phyloP scores from a whole-genome alignment of 352 stramenopile species.

The Globisporangium orthogonon region DNA sequence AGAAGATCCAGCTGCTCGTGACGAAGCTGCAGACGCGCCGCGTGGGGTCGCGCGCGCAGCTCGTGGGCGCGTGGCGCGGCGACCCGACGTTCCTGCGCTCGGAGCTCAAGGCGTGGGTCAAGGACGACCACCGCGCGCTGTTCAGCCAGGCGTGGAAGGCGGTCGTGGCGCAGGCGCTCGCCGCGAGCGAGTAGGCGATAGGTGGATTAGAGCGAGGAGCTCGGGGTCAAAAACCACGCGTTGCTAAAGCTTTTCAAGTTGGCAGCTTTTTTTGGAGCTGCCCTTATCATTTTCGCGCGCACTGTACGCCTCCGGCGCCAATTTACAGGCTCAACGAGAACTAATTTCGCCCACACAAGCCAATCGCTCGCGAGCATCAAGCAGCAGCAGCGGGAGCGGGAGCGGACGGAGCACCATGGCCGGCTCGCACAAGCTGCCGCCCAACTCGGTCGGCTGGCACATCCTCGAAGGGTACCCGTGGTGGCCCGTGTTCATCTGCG shows the following conservation, averaged over 20 bases:
- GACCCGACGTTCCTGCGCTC: constrained; percentile 42
- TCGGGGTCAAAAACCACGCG: no score
- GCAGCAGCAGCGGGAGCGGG: no score
- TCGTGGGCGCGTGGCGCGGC: constrained; percentile 35
- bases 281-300: no score
- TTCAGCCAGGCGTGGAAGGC: constrained; percentile 44
- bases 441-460: constrained; percentile 79
- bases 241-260: no score
- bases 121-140: constrained; percentile 36
- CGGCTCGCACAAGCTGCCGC: constrained; percentile 5
- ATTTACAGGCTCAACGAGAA: no score
- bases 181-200: not conserved
- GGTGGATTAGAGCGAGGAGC: no score
- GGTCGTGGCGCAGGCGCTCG: constrained; percentile 13
- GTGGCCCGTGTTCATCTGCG: constrained; percentile 85
- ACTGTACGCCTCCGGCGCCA: no score
- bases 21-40: constrained; percentile 39
- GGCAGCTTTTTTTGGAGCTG: no score
- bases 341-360: no score
- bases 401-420: no score
- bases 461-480: constrained; percentile 82
- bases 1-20: constrained; percentile 79
- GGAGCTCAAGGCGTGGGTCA: constrained; percentile 56
- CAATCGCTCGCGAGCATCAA: no score
- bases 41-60: constrained; percentile 34